These are phyloP conservation scores for Puccinia triticina DNA, from an alignment of 1,284 basidiomycete genomes.

Conservation along the genomic window DNA sequence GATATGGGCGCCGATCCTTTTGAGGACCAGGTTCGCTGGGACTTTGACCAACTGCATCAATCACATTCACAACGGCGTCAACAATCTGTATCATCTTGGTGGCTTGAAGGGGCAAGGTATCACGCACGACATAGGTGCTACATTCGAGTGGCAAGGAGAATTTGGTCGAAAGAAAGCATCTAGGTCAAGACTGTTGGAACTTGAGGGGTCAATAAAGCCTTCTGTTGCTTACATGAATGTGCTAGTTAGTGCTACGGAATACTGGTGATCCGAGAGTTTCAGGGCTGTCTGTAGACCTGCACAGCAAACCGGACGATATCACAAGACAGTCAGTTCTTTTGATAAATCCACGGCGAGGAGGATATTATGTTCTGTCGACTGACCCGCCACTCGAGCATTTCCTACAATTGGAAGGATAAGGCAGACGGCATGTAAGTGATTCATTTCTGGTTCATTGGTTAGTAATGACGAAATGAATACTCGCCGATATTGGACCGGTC, in stretches of 20 bases:
- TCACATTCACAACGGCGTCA: not conserved
- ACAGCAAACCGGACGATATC: not conserved
- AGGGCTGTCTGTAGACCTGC: conserved; percentile 23
- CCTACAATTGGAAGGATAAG: conserved; percentile 8
- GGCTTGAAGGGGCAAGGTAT: not conserved
- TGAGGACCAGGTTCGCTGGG: conserved; percentile 15
- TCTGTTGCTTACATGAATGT: conserved; percentile 34
- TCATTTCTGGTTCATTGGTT: not conserved
- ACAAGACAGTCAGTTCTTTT: not conserved
- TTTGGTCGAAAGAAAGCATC: not conserved
- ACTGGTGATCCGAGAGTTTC: conserved; percentile 35
- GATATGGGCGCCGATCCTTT: conserved; percentile 18
- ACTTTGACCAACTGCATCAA: conserved; percentile 18
- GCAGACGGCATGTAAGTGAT: not conserved
- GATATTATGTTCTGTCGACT: not conserved
- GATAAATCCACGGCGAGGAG: not conserved
- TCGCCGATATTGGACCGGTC: conserved; percentile 48
- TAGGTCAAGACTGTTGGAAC: not conserved
- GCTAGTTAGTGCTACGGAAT: conserved; percentile 28
- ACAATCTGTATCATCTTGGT: not conserved
- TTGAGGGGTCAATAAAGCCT: not conserved
- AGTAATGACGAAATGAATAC: not conserved
- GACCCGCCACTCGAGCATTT: conserved; percentile 51
- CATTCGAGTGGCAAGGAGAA: not conserved
- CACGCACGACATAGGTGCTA: conserved; percentile 35